Evolutionary conservation across 176 grass and related monocot species (phyloP).

Genomic region (Olyra latifolia): DNA sequence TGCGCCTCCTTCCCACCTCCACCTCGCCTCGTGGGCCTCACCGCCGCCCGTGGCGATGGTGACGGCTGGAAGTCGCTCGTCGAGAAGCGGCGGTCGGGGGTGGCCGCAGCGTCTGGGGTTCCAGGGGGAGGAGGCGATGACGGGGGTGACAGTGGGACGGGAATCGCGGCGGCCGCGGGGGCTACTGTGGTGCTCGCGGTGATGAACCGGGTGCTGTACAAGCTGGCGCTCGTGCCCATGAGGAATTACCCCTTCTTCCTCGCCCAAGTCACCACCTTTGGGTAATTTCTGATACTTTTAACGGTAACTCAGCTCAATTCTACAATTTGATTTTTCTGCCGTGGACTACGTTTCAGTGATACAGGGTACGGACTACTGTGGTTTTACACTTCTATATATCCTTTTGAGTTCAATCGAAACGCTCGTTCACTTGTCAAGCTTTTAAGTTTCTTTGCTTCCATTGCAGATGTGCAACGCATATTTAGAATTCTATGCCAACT

Average conservation of each 20-base stretch:
- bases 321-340: not conserved
- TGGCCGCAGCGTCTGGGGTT: not conserved
- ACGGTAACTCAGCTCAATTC: not conserved
- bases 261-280: slow-evolving; percentile 78
- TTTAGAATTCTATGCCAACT: not conserved
- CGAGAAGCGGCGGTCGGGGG: not conserved
- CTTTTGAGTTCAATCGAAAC: not conserved
- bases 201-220: slow-evolving; percentile 94
- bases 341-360: not conserved
- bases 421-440: not conserved
- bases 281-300: slow-evolving; percentile 37
- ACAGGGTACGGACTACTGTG: not conserved
- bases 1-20: not conserved
- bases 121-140: slow-evolving; percentile 1
- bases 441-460: not conserved
- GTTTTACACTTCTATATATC: not conserved
- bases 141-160: not conserved
- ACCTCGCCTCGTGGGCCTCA: not conserved
- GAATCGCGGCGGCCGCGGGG: slow-evolving; percentile 44
- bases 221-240: slow-evolving; percentile 89
- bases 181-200: slow-evolving; percentile 63
- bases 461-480: not conserved
- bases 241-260: slow-evolving; percentile 90
- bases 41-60: not conserved
- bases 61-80: slow-evolving; percentile 10